Evolutionary conservation across 257 asterid genomes (phyloP).

Genomic region (Solanum arcanum): DNA sequence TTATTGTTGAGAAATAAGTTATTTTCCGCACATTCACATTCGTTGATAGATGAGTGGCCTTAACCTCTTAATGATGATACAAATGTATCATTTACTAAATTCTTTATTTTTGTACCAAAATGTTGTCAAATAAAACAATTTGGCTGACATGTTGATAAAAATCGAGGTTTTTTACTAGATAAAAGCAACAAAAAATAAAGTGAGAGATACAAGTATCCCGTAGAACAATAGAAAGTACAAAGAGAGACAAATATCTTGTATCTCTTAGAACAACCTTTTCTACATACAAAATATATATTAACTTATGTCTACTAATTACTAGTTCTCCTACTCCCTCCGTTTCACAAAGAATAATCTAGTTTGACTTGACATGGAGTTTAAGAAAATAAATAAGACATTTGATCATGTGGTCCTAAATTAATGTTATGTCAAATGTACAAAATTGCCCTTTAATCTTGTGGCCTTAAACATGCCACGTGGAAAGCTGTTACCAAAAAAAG

Average conservation of each 20-base stretch:
- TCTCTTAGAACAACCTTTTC: neutral
- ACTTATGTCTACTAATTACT: neutral
- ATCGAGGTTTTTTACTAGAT: neutral
- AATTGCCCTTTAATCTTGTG: too few species aligned
- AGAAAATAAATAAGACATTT: too few species aligned
- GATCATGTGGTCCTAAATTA: too few species aligned
- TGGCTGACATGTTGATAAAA: neutral
- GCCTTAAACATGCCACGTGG: too few species aligned
- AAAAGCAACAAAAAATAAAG: too few species aligned
- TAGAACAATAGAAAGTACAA: neutral
- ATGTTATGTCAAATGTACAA: too few species aligned
- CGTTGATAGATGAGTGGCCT: neutral
- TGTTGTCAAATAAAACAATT: neutral
- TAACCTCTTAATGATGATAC: neutral
- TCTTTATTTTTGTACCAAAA: neutral
- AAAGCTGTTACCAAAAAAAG: too few species aligned
- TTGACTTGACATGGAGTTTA: too few species aligned
- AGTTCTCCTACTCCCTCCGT: neutral
- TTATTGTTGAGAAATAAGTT: conserved; percentile 67
- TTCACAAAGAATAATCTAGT: too few species aligned
- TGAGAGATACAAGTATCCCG: neutral
- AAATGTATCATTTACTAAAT: neutral
- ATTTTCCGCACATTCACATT: neutral
- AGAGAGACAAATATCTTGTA: neutral
- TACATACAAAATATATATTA: neutral